Percentiles rank a stretch among this genome's conserved stretches.
phyloP scores from a whole-genome alignment of 169 alveolate species.

The Theileria annulata region DNA sequence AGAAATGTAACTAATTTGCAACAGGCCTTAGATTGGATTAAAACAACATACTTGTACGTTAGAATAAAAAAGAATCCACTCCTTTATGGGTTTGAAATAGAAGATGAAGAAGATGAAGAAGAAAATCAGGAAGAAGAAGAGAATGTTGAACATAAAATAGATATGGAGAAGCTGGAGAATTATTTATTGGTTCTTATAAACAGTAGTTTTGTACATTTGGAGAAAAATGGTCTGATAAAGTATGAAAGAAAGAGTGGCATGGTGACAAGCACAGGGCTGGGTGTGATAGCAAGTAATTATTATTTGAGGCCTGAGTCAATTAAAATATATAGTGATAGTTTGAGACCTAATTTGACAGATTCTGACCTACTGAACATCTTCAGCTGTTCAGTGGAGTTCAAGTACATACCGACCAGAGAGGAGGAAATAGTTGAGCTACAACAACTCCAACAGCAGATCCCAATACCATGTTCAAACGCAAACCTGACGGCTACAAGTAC shows the following conservation, averaged over 20 bases:
- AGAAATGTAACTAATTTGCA: constrained; percentile 90
- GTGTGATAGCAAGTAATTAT: constrained; percentile 97
- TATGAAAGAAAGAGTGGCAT: constrained; percentile 92
- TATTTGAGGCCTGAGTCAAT: constrained; percentile 95
- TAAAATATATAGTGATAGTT: constrained; percentile 89
- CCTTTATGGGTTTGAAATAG: constrained; percentile 74
- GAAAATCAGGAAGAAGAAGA: constrained; percentile 14
- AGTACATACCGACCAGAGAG: constrained; percentile 93
- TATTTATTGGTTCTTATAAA: constrained; percentile 68
- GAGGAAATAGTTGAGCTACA: constrained; percentile 96
- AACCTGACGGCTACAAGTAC: constrained; percentile 46
- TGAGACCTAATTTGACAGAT: constrained; percentile 87
- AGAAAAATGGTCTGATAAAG: constrained; percentile 89
- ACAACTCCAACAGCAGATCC: constrained; percentile 91
- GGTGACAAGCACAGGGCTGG: constrained; percentile 93
- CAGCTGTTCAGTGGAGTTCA: constrained; percentile 94
- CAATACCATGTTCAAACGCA: constrained; percentile 76
- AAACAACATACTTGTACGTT: constrained; percentile 95
- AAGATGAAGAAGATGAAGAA: constrained; percentile 22
- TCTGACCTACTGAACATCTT: constrained; percentile 94
- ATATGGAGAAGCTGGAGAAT: constrained; percentile 45
- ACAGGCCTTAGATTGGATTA: constrained; percentile 98
- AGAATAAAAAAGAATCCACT: constrained; percentile 89
- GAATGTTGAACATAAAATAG: not conserved
- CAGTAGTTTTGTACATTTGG: constrained; percentile 91